Evolutionary conservation across 768 basidiomycete species (phyloP), one percentile per base, ranked within the genome.

Genomic region (Termitomyces sp.): DNA sequence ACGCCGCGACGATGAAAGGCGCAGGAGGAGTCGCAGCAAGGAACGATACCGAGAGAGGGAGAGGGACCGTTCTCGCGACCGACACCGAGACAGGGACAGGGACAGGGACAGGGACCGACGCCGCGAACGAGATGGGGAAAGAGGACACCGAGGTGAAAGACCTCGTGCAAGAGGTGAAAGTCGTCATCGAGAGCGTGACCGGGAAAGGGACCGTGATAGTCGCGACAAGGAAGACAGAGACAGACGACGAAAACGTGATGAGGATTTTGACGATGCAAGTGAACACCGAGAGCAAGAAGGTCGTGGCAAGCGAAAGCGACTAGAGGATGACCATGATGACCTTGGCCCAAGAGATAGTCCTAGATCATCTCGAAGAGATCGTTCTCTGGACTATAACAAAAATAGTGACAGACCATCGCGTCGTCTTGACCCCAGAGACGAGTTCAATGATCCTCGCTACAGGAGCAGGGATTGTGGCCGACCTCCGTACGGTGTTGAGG

Each of bases 221-320:
- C 63, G 63, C 25, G 77, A 78, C 57, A 68, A 82, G 57, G 82
- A 86, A 60, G 83, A 83, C 59, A 71, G 76, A 52, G 79, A 85
- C 59, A 77, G 81, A 61, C 81, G 89, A 54, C 83, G 92, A 64
- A 89, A 88, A 73, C 81, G 89, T 67, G 79, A 77, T 32, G 89
- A 91, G 56, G 84, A 88, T 32, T 77, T 77, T 0, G 85, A 85
- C 20, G 84, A 83, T 49, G 68, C 69, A 17, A 71, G 69, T n/a
- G 79, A 81, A 61, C 56, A 68, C 34, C 73, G 71, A 56, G 83
- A 84, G 56, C 64, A 74, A 20, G 86, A 85, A 55, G 83, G 86
- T 40, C 83, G 87, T 57, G 74, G 75, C 52, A 92, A 93, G 71
- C 82, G 89, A 70, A 89, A 85, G 73, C 79, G 78, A 65, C 78